Percentiles rank a stretch among this genome's conserved stretches.
Conservation (phyloP, 768 basidiomycete species). For the Tylopilus plumbeoviolaceoides region DNA sequence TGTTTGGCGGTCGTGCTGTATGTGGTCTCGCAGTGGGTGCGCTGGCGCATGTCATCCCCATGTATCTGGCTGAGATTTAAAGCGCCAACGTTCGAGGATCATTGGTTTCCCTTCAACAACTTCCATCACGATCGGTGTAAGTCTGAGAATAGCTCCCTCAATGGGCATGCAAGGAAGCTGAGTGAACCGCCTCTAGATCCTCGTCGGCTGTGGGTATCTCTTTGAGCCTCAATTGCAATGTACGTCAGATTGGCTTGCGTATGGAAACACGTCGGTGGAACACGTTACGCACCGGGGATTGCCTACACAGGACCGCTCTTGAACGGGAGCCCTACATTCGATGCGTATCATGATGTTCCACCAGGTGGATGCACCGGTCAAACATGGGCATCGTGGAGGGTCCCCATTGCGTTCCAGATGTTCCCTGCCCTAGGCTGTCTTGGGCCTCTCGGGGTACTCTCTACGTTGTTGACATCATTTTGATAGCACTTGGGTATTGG, state of each 20-base stretch:
- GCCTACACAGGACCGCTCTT: conserved; percentile 29
- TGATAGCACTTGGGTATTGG: conserved; percentile 29
- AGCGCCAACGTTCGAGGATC: conserved; percentile 37
- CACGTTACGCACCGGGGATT: conserved; percentile 26
- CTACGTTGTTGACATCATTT: background rate
- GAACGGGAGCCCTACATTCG: conserved; percentile 30
- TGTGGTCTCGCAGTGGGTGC: conserved; percentile 18
- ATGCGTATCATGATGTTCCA: conserved; percentile 29
- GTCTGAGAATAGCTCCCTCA: conserved; percentile 3
- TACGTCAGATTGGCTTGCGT: no score
- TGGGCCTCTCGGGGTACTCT: conserved; percentile 2
- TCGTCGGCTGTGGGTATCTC: conserved; percentile 30
- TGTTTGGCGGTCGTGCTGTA: conserved; percentile 29
- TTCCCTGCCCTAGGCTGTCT: conserved; percentile 34
- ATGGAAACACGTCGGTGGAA: conserved; percentile 32
- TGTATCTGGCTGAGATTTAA: conserved; percentile 38
- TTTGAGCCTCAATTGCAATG: background rate
- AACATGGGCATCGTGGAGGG: conserved; percentile 32
- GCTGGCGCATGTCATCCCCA: conserved; percentile 25
- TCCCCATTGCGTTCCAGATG: conserved; percentile 35
- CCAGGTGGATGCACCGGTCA: conserved; percentile 31
- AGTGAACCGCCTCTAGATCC: conserved; percentile 16
- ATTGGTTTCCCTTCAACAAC: conserved; percentile 34
- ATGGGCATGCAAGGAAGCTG: background rate
- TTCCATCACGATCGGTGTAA: conserved; percentile 33